Conservation (phyloP, 345 rosid species). For the Laguncularia racemosa region DNA sequence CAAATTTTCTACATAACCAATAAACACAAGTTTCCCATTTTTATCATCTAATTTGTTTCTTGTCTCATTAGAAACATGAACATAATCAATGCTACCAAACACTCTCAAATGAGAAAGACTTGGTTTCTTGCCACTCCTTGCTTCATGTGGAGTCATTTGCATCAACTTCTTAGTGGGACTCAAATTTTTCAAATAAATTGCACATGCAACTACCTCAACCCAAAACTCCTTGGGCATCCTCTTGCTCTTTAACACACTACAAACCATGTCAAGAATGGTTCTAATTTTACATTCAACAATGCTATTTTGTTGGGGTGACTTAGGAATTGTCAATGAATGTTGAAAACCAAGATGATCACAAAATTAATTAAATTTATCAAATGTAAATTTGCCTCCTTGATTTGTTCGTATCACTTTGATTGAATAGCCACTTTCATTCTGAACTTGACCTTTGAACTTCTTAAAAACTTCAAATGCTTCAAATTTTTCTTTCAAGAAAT, state of each 20-base stretch:
- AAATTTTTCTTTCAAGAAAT: neutral
- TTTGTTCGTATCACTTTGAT: neutral
- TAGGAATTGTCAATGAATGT: neutral
- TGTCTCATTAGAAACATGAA: neutral
- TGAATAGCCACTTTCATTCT: neutral
- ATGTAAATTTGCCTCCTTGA: slow-evolving; percentile 3
- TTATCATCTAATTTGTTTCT: too few species aligned
- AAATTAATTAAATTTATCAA: neutral
- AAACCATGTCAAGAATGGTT: slow-evolving; percentile 1
- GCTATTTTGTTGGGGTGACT: slow-evolving; percentile 1
- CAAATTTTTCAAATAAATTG: neutral
- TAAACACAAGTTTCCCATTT: too few species aligned
- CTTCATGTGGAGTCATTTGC: neutral
- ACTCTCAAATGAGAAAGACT: neutral
- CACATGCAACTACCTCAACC: neutral
- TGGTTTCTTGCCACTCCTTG: neutral
- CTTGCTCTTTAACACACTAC: slow-evolving; percentile 3
- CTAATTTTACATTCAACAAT: neutral
- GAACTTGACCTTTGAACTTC: neutral
- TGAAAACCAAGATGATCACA: neutral
- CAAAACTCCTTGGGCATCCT: neutral
- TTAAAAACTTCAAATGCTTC: neutral
- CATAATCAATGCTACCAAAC: neutral
- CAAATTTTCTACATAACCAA: neutral
- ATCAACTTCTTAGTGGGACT: neutral